Base-by-base conservation (phyloP, 352 stramenopile species). In the Hyaloperonospora arabidopsidis region DNA sequence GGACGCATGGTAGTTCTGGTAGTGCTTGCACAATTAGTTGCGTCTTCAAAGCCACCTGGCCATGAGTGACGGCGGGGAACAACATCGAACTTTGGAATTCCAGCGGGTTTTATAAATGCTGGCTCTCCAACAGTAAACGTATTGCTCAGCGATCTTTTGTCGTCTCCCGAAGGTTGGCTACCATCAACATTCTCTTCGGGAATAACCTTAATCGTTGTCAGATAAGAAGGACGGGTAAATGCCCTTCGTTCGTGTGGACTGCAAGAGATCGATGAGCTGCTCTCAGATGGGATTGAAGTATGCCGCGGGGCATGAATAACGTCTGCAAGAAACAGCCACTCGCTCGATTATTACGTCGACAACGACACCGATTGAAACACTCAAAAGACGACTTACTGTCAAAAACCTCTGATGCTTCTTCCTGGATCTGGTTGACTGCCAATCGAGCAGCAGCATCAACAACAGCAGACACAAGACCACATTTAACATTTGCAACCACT, bases 321-420 rank as follows among this genome's bases (percentile, higher is more conserved):
- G 49, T 80, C 74, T 85, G 56, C 22, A 54, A 0, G 4, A 52
- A 17, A 29, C 14, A 7, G 13, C 19, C 19, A 44, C 15, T 44
- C 2, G 11, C 2, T 21, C 8, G 2, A 44, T 18, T 21, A 18
- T 22, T 19, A 44, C 25, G 17, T 45, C 5, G n/a, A 69, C 52
- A 67, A 45, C 68, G 43, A 61, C 70, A 75, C 56, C 54, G 46
- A 44, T 71, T 60, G 23, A 65, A 74, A 45, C 13, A 44, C 10
- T 13, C 4, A 44, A 8, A 17, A n/a, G 28, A 51, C 19, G 45
- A 74, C 75, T 50, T 47, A 86, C 76, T 76, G 57, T 84, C 75
- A 79, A 84, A 86, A 71, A 79, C 68, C 58, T 86, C 72, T 22
- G 76, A 86, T 29, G 66, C 60, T 70, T 86, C 76, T 40, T 86